phyloP scores from a whole-genome alignment of 2,329 filamentous ascomycete genomes.

The Epichloe brachyelytri region DNA sequence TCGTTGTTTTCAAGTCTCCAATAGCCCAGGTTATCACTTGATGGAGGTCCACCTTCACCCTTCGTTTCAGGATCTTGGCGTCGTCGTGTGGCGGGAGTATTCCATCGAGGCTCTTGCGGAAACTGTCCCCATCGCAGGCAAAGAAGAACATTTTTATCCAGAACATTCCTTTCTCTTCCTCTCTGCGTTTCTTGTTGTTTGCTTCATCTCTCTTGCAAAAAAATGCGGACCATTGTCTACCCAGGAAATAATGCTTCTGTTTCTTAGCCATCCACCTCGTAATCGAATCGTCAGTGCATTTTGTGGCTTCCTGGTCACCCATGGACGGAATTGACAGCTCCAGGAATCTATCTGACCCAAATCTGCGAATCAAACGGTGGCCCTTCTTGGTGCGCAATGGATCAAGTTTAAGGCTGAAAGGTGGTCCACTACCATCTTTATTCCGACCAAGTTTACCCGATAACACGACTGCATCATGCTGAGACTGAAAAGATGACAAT shows the following conservation, averaged over 20 bases:
- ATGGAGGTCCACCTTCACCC: constrained; percentile 23
- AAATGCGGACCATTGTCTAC: constrained; percentile 35
- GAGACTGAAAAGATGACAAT: constrained; percentile 21
- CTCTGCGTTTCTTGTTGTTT: constrained; percentile 9
- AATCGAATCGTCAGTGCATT: constrained; percentile 21
- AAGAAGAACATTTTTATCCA: constrained; percentile 34
- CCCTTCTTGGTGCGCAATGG: constrained; percentile 35
- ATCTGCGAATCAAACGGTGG: constrained; percentile 40
- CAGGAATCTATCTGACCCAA: constrained; percentile 45
- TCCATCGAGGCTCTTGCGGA: constrained; percentile 12
- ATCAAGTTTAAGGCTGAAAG: constrained; percentile 34
- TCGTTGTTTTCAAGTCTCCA: constrained; percentile 28
- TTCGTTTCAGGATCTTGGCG: constrained; percentile 8
- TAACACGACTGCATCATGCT: constrained; percentile 28
- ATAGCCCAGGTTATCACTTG: constrained; percentile 41
- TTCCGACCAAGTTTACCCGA: constrained; percentile 28
- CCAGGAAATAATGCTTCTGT: constrained; percentile 30
- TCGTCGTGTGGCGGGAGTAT: constrained; percentile 13
- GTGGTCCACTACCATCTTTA: constrained; percentile 19
- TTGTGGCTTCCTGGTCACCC: constrained; percentile 13
- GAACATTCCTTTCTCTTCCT: background rate
- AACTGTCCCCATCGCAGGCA: constrained; percentile 35
- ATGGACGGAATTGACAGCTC: constrained; percentile 39
- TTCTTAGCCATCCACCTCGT: constrained; percentile 15
- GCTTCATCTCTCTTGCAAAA: constrained; percentile 29